These are phyloP conservation scores for Lunularia cruciata DNA, from an alignment of 225 moss, liverwort and hornwort species.

Conservation along the genomic window DNA sequence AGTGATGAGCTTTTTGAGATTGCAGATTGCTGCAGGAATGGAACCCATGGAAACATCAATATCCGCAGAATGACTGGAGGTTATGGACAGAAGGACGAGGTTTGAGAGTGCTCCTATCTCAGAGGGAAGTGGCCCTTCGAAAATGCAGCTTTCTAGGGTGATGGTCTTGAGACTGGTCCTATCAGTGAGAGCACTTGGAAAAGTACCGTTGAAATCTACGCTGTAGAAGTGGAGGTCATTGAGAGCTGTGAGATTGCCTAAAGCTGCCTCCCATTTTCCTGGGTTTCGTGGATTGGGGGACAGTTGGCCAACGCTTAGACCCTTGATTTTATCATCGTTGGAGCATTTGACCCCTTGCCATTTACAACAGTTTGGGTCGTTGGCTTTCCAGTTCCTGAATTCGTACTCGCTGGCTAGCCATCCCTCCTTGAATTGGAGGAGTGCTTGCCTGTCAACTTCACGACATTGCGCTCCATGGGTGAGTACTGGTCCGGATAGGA, in stretches of 20 bases:
- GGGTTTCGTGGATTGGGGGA: constrained; percentile 7
- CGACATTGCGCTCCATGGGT: constrained; percentile 12
- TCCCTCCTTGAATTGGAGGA: constrained; percentile 14
- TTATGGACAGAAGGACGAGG: background rate
- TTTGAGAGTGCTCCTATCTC: constrained; percentile 5
- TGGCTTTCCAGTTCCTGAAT: background rate
- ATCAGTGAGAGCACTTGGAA: constrained; percentile 1
- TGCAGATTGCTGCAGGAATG: constrained; percentile 17
- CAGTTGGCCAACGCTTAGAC: background rate
- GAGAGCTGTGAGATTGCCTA: constrained; percentile 12
- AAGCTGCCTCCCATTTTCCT: constrained; percentile 4
- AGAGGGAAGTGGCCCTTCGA: constrained; percentile 6
- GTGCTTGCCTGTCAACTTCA: background rate
- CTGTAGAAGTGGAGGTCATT: background rate
- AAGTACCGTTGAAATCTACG: background rate
- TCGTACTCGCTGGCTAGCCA: background rate
- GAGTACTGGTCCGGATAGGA: background rate
- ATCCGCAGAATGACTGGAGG: too few species aligned
- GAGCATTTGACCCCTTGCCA: constrained; percentile 6
- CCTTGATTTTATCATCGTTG: background rate
- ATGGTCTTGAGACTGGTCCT: background rate
- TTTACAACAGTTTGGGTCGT: background rate
- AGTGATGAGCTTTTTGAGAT: background rate
- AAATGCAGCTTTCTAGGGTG: background rate
- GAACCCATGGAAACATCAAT: background rate